Percentiles rank a stretch among this genome's conserved stretches.
These are phyloP conservation scores for Carex parvula DNA, from an alignment of 176 grass and related monocot genomes.

Conservation along the genomic window DNA sequence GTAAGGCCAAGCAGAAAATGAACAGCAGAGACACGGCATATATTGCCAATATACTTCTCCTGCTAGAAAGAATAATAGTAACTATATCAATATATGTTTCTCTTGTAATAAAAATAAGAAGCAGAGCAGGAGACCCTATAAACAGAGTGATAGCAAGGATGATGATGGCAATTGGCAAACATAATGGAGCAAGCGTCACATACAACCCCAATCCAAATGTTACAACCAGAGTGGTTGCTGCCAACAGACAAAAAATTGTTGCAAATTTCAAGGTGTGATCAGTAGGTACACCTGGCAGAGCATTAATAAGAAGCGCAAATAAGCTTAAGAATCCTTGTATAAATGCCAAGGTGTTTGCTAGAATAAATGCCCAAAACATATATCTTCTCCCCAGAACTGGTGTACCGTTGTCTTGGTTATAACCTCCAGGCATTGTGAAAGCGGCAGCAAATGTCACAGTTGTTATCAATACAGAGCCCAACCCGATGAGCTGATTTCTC, in stretches of 20 bases:
- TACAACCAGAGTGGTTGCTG: not conserved
- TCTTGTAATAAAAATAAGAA: too few species aligned
- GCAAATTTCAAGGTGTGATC: too few species aligned
- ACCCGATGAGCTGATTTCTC: not conserved
- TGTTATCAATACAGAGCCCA: conserved; percentile 3
- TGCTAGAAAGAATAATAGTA: too few species aligned
- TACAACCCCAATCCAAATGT: not conserved
- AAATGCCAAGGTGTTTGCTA: not conserved
- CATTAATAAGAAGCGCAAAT: not conserved
- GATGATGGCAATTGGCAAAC: not conserved
- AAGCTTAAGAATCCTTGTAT: not conserved
- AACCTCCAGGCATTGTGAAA: conserved; percentile 7
- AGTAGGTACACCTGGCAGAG: not conserved
- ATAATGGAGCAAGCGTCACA: not conserved
- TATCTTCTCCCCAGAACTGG: too few species aligned
- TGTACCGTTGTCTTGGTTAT: not conserved
- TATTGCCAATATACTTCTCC: too few species aligned
- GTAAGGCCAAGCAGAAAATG: too few species aligned
- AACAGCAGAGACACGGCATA: too few species aligned
- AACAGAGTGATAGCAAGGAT: not conserved
- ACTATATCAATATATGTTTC: too few species aligned
- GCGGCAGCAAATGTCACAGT: not conserved
- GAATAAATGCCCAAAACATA: not conserved
- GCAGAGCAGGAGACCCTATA: not conserved
- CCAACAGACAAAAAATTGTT: too few species aligned